Evolutionary conservation across 164 flowering plant species (phyloP), one percentile per base, ranked within the genome.

Genomic region (Tetrastigma voinierianum): DNA sequence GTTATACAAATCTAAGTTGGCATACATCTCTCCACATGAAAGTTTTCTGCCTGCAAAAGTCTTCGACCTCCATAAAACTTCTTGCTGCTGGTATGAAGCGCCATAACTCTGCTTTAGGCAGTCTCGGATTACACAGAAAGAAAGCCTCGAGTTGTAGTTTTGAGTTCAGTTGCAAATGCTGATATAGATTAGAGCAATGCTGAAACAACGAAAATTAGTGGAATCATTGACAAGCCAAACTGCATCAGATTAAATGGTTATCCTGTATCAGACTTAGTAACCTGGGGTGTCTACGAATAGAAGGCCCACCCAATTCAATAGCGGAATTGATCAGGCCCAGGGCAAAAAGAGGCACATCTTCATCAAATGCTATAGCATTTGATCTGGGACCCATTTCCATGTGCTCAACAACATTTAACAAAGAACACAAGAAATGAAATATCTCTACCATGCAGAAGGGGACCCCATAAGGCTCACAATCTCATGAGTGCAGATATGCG

Each of bases 401-500:
- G 43, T 75, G 64, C 70, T 85, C 87, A 72, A 74, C 72, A 25
- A 72, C 81, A 77, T 83, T 83, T 53, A 87, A 65, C 51, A 85
- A 68, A 18, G 89, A 82, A 48, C 89, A 87, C 19, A 87, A 61
- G 61, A 87, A 85, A 62, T 83, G 82, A 65, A 87, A 85, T 64
- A 83, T 87, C 71, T 87, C 87, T 69, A 87, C 86, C 89, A 85
- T 82, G 72, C 82, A 78, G n/a, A n/a, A n/a, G 1, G 89, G 86
- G 15, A 83, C 78, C 15, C 91, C 91, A 75, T 76, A 83, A 12
- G 87, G 87, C 21, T 83, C 82, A n/a, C n/a, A n/a, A n/a, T 62
- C 67, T 73, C 89, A 83, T 80, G 9, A 67, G 69, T 72, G 75
- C 73, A 64, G 60, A 65, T 40, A 65, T 18, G 66, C 54, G 54